A percentile compares a stretch with the other conserved stretches of the same genome.
phyloP scores from a whole-genome alignment of 768 basidiomycete genomes.

The Strobilomyces confusus region DNA sequence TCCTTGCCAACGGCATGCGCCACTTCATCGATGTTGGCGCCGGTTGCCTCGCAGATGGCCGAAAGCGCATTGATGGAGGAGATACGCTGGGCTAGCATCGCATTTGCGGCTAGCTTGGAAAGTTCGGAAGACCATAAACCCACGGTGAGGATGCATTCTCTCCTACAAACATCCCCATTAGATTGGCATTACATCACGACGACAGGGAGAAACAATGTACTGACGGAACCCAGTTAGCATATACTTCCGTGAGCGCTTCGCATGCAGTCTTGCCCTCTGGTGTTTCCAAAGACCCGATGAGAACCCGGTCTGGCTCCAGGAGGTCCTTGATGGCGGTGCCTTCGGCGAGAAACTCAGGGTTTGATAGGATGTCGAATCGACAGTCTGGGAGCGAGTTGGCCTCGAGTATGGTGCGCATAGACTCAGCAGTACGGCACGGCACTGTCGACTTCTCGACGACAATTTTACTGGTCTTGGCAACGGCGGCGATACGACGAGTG shows the following conservation, averaged over 20 bases:
- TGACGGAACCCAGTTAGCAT: conserved; percentile 95
- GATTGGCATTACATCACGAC: too few species aligned
- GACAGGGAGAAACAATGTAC: conserved; percentile 33
- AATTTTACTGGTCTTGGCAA: conserved; percentile 90
- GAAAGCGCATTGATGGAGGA: conserved; percentile 97
- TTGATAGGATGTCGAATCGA: conserved; percentile 96
- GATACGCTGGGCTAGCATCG: conserved; percentile 99
- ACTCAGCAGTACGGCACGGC: conserved; percentile 96
- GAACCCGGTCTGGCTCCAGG: conserved; percentile 86
- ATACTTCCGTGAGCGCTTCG: conserved; percentile 70
- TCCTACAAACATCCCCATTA: conserved; percentile 36
- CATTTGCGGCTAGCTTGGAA: conserved; percentile 97
- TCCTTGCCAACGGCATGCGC: conserved; percentile 92
- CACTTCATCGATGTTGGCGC: conserved; percentile 98
- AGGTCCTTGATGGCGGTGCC: conserved; percentile 94
- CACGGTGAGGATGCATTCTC: conserved; percentile 81
- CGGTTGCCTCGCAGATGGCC: conserved; percentile 98
- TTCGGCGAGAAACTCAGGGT: conserved; percentile 98
- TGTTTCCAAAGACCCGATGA: conserved; percentile 94
- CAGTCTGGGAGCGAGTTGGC: conserved; percentile 92
- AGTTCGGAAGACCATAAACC: conserved; percentile 99
- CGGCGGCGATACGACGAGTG: conserved; percentile 91
- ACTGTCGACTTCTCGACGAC: conserved; percentile 99
- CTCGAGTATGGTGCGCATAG: conserved; percentile 98
- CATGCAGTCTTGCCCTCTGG: conserved; percentile 82